Evolutionary conservation across 129 eudicot genomes (phyloP).

Genomic region (Artemisia tridentata): DNA sequence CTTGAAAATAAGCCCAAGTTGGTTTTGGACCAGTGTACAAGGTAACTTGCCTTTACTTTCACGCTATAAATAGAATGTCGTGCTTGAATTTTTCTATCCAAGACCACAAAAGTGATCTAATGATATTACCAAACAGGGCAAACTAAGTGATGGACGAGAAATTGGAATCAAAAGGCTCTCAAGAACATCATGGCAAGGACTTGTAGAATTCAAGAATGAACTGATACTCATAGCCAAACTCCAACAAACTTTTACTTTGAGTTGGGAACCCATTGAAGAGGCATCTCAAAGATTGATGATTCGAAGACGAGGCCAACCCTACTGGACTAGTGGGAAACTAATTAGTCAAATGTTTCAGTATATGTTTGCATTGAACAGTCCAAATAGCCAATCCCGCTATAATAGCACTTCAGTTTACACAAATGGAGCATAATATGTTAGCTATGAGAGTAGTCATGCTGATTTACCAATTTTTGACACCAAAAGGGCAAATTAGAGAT

Average conservation of each 20-base stretch:
- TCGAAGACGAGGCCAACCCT: constrained; percentile 11
- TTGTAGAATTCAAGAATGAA: too few relatives aligned
- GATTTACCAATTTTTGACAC: constrained; percentile 1
- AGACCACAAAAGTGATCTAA: too few relatives aligned
- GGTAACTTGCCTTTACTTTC: too few relatives aligned
- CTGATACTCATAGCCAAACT: too few relatives aligned
- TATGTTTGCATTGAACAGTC: background rate
- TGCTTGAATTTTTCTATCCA: too few relatives aligned
- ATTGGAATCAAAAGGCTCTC: too few relatives aligned
- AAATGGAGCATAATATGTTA: constrained; percentile 29
- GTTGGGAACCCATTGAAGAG: constrained; percentile 24
- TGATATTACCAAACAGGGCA: background rate
- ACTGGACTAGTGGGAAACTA: constrained; percentile 30
- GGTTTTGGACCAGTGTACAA: too few relatives aligned
- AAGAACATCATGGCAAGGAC: too few relatives aligned
- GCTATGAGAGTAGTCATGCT: background rate
- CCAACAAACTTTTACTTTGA: constrained; percentile 21
- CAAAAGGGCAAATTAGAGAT: constrained; percentile 19
- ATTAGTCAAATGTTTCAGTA: constrained; percentile 5
- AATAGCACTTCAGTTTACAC: constrained; percentile 22
- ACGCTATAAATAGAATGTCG: too few relatives aligned
- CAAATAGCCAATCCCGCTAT: background rate
- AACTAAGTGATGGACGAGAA: too few relatives aligned
- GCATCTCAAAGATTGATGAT: constrained; percentile 10
- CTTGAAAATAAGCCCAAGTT: too few relatives aligned